These are phyloP conservation scores for Eutypa lata DNA, from an alignment of 2,329 filamentous ascomycete genomes.

Conservation along the genomic window DNA sequence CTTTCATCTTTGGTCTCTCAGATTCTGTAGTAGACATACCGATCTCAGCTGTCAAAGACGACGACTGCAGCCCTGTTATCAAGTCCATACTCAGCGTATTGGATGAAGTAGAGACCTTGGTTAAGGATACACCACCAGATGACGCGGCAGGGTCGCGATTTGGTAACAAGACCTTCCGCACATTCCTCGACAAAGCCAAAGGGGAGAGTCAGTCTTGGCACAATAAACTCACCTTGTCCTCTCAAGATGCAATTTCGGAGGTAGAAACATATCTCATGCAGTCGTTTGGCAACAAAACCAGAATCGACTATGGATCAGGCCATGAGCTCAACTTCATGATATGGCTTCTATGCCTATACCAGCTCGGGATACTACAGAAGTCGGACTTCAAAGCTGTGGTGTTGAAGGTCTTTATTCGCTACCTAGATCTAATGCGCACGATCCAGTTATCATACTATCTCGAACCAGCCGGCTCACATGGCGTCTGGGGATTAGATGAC, in stretches of 20 bases:
- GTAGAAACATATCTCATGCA: conserved; percentile 76
- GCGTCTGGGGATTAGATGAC: conserved; percentile 96
- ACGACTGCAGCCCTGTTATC: conserved; percentile 57
- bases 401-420: conserved; percentile 75
- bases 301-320: conserved; percentile 95
- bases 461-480: conserved; percentile 93
- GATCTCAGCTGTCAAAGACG: conserved; percentile 58
- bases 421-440: conserved; percentile 81
- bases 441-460: conserved; percentile 94
- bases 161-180: conserved; percentile 87
- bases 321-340: conserved; percentile 97
- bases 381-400: conserved; percentile 72
- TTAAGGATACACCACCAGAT: conserved; percentile 70
- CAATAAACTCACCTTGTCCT: conserved; percentile 50
- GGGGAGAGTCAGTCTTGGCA: conserved; percentile 62
- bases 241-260: conserved; percentile 60
- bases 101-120: conserved; percentile 62
- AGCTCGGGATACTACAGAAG: conserved; percentile 62
- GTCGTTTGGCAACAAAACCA: conserved; percentile 78
- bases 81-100: conserved; percentile 67
- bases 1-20: conserved; percentile 83
- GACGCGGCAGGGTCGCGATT: conserved; percentile 89
- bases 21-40: conserved; percentile 74
- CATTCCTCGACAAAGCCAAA: conserved; percentile 69
- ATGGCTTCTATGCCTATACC: conserved; percentile 92